Evolutionary conservation across 2,329 filamentous ascomycete genomes (phyloP), one percentile per base, ranked within the genome.

Genomic region (Aspergillus unguis): DNA sequence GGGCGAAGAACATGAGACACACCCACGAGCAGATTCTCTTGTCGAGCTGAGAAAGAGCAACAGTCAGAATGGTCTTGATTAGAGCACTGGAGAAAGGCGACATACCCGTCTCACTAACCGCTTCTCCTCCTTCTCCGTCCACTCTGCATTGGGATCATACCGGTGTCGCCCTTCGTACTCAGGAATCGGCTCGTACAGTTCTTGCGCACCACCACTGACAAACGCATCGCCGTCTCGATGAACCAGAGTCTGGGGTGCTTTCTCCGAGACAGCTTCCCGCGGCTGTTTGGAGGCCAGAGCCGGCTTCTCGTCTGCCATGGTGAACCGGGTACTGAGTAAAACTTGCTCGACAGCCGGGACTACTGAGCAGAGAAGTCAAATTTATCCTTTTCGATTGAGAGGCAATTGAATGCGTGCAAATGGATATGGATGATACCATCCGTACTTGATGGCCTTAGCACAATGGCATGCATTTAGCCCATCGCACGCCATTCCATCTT

Each of bases 1-100:
- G 48, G 1, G 57, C 63, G 5, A 64, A 65, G 56, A 68, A 68
- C 80, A 83, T 82, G 36, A 82, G 62, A 42, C 77, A 78, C 51
- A 63, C 61, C 65, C 61, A 75, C 3, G 66, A 46, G 25, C 68
- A 63, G 23, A 74, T 69, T 5, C 44, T 23, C 26, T 46, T 37
- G 10, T 46, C 44, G 25, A 46, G 44, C 44, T 46, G 5, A 43
- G 40, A 6, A 17, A 28, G 26, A 29, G 1, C 4, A 8, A 17
- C 3, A 28, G 11, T 23, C 4, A 31, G 10, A 25, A 32, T 27
- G 17, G 17, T 17, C 17, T 17, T 17, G 17, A 17, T 17, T 1
- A 17, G 17, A 17, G 17, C 17, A 42, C 7, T 10, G 23, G 11
- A 25, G 3, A 23, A 9, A 25, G 27, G 4, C 3, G 32, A 36